A percentile compares a stretch with the other conserved stretches of the same genome.
phyloP scores from a whole-genome alignment of 176 grass and related monocot genomes.

The Oryza australiensis region DNA sequence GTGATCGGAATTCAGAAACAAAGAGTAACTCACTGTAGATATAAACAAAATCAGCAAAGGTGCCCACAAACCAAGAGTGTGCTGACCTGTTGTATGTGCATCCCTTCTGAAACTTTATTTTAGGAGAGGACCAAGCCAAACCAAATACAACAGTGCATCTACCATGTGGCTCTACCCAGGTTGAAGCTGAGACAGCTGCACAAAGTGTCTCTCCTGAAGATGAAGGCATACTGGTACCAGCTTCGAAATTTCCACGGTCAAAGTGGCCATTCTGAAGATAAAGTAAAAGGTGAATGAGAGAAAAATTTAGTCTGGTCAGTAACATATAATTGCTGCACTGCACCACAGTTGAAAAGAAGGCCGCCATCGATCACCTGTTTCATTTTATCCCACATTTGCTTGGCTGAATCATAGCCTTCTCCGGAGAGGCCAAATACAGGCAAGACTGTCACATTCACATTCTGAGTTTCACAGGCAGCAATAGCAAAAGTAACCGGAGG shows the following conservation, averaged over 20 bases:
- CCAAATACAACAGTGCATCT: conserved; percentile 88
- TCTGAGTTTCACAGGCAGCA: conserved; percentile 95
- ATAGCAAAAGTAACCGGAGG: conserved; percentile 93
- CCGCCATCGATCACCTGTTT: conserved; percentile 50
- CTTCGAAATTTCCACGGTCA: conserved; percentile 61
- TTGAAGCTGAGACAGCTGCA: conserved; percentile 85
- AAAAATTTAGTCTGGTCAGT: not conserved
- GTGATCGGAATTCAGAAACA: not conserved
- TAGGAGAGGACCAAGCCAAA: conserved; percentile 89
- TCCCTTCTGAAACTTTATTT: conserved; percentile 99
- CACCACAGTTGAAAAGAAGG: not conserved
- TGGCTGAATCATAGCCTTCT: conserved; percentile 63
- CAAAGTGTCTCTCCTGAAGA: conserved; percentile 66
- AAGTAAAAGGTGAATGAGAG: conserved; percentile 1
- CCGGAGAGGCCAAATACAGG: conserved; percentile 88
- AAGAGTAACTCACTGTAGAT: not conserved
- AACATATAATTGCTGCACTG: not conserved
- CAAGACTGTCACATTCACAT: conserved; percentile 94
- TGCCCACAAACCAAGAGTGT: conserved; percentile 3
- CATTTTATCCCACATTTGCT: conserved; percentile 90
- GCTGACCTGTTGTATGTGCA: conserved; percentile 87
- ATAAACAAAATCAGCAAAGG: conserved; percentile 1
- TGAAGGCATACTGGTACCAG: conserved; percentile 70
- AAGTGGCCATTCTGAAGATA: conserved; percentile 74
- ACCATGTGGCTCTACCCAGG: conserved; percentile 94